These are phyloP conservation scores for Plectosphaerella plurivora DNA, from an alignment of 2,329 filamentous ascomycete genomes.

Conservation along the genomic window DNA sequence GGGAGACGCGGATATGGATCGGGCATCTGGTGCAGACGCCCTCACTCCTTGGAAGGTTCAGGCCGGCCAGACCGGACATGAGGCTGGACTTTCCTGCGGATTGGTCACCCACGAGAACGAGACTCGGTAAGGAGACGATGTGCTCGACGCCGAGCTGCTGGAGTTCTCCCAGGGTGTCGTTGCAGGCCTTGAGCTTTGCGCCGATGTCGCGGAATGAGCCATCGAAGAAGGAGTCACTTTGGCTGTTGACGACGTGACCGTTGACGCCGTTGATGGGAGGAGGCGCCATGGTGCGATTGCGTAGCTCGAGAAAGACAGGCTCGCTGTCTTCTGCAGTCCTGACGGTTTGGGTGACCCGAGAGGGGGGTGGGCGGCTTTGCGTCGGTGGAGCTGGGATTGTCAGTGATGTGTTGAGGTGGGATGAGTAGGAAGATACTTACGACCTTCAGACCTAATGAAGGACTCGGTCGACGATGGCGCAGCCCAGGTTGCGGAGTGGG, in stretches of 20 bases:
- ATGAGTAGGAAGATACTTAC: constrained; percentile 19
- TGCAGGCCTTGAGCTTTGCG: constrained; percentile 58
- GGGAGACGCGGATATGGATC: constrained; percentile 69
- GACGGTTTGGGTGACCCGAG: constrained; percentile 5
- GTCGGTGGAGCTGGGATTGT: constrained; percentile 1
- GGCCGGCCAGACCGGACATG: constrained; percentile 62
- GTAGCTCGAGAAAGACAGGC: constrained; percentile 31
- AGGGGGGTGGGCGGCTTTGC: not conserved
- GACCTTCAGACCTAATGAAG: constrained; percentile 30
- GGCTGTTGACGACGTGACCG: constrained; percentile 16
- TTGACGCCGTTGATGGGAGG: not conserved
- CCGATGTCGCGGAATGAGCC: constrained; percentile 51
- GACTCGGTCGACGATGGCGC: constrained; percentile 1
- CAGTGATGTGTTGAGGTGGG: constrained; percentile 18
- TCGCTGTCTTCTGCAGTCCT: constrained; percentile 21
- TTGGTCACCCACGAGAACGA: constrained; percentile 82
- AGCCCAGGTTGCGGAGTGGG: not conserved
- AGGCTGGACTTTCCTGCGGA: constrained; percentile 74
- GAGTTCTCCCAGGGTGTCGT: constrained; percentile 63
- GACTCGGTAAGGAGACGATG: constrained; percentile 67
- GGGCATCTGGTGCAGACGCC: constrained; percentile 79
- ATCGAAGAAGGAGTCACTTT: constrained; percentile 35
- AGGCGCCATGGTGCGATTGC: constrained; percentile 18
- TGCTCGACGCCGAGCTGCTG: constrained; percentile 70
- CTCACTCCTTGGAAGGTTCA: constrained; percentile 65